Percentiles rank a stretch among this genome's conserved stretches.
Conservation (phyloP, 2,329 filamentous ascomycete genomes). For the Sarocladium oryzae region DNA sequence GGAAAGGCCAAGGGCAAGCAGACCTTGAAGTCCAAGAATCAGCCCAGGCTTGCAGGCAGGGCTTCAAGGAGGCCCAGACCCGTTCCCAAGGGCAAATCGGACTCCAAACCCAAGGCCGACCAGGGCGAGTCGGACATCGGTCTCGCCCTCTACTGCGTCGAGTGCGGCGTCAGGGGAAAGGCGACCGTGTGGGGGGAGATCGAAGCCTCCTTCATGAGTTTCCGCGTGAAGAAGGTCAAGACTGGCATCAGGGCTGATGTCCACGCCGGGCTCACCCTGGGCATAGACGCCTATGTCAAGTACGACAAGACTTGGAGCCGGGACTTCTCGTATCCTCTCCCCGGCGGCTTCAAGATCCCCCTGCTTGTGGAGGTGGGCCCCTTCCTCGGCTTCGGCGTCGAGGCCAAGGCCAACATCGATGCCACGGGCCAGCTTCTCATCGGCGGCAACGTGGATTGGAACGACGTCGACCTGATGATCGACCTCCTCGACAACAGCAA, state of each 20-base stretch:
- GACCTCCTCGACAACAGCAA: neutral
- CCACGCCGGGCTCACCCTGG: slow-evolving; percentile 7
- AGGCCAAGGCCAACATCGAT: neutral
- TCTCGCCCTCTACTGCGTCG: neutral
- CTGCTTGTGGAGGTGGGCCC: neutral
- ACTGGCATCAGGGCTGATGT: slow-evolving; percentile 8
- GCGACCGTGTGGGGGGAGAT: neutral
- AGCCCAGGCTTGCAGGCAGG: neutral
- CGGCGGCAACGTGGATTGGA: neutral
- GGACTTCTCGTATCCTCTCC: neutral
- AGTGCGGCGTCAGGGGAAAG: neutral
- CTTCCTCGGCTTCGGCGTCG: neutral
- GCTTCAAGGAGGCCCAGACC: neutral
- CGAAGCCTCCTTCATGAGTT: neutral
- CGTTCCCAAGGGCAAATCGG: neutral
- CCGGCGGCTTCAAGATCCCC: neutral
- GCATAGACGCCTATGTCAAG: neutral
- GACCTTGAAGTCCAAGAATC: neutral
- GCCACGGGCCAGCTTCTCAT: neutral
- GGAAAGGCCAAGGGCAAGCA: neutral
- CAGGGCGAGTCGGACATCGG: neutral
- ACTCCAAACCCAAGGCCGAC: neutral
- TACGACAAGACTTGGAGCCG: slow-evolving; percentile 8
- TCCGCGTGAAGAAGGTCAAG: neutral
- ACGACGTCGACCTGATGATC: neutral